Percentiles rank a stretch among this genome's conserved stretches.
Evolutionary conservation across 2,329 filamentous ascomycete genomes (phyloP).

Genomic region (Pseudogymnoascus sp.): DNA sequence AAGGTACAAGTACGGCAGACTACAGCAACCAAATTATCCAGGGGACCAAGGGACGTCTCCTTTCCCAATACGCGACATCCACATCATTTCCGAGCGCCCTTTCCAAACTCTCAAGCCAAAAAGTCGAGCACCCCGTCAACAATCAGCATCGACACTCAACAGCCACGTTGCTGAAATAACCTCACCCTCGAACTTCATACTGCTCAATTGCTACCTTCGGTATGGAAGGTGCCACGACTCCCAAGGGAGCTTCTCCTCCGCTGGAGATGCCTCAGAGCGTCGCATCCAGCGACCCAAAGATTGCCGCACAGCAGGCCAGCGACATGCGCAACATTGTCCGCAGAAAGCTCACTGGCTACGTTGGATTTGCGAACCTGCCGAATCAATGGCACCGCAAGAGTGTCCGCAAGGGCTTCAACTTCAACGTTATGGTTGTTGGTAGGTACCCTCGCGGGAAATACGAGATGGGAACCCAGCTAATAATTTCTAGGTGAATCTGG

Average conservation of each 20-base stretch:
- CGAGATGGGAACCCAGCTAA: constrained; percentile 2
- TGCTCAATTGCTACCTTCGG: constrained; percentile 4
- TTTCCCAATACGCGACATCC: constrained; percentile 7
- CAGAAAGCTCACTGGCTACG: constrained; percentile 95
- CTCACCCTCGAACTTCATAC: constrained; percentile 3
- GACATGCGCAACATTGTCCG: constrained; percentile 75
- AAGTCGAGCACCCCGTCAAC: not conserved
- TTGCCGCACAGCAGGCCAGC: constrained; percentile 30
- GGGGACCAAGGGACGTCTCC: constrained; percentile 7
- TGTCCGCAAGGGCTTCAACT: constrained; percentile 99
- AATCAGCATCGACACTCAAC: not conserved
- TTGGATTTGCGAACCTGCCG: constrained; percentile 95
- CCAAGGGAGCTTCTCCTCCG: constrained; percentile 10
- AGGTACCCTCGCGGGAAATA: constrained; percentile 37
- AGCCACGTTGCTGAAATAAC: not conserved
- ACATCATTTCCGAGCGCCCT: constrained; percentile 8
- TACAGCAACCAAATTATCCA: not conserved
- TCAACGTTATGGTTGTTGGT: constrained; percentile 99
- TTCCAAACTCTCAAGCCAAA: constrained; percentile 8
- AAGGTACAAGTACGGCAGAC: not conserved
- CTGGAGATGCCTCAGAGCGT: constrained; percentile 27
- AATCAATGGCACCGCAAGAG: constrained; percentile 99
- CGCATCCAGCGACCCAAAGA: constrained; percentile 29
- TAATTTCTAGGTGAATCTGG: constrained; percentile 79
- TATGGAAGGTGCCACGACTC: not conserved